These are phyloP conservation scores for Lenwebbia sp. DNA, from an alignment of 345 rosid genomes.

Conservation along the genomic window DNA sequence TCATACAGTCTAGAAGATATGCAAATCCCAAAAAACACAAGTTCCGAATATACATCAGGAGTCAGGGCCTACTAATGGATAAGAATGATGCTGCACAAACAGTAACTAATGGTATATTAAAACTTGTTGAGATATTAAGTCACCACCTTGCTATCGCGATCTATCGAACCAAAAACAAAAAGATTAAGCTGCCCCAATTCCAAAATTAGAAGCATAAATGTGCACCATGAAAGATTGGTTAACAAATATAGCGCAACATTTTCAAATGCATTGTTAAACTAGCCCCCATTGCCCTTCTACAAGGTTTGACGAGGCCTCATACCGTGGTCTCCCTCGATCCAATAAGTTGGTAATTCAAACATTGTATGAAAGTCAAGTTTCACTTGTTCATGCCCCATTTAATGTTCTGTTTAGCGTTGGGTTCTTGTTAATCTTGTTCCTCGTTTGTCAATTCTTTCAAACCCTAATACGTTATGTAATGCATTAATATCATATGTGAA, in stretches of 20 bases:
- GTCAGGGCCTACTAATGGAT: background rate
- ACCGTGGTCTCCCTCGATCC: background rate
- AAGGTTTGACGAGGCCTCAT: background rate
- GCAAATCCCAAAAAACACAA: background rate
- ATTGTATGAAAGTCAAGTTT: background rate
- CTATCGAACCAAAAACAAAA: background rate
- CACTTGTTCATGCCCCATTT: background rate
- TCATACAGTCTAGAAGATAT: background rate
- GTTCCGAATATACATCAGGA: background rate
- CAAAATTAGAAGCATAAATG: background rate
- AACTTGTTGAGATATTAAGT: background rate
- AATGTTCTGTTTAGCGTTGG: background rate
- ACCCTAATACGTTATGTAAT: background rate
- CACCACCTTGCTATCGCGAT: background rate
- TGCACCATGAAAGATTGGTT: background rate
- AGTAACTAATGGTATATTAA: background rate
- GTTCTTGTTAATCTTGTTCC: background rate
- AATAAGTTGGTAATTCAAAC: background rate
- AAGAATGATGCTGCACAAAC: background rate
- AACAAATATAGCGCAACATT: background rate
- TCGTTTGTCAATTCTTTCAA: background rate
- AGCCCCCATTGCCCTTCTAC: background rate
- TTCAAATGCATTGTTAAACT: background rate
- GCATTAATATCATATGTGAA: background rate
- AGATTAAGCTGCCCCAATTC: background rate